phyloP scores from a whole-genome alignment of 2,329 filamentous ascomycete species.

The Helotiales sp. region DNA sequence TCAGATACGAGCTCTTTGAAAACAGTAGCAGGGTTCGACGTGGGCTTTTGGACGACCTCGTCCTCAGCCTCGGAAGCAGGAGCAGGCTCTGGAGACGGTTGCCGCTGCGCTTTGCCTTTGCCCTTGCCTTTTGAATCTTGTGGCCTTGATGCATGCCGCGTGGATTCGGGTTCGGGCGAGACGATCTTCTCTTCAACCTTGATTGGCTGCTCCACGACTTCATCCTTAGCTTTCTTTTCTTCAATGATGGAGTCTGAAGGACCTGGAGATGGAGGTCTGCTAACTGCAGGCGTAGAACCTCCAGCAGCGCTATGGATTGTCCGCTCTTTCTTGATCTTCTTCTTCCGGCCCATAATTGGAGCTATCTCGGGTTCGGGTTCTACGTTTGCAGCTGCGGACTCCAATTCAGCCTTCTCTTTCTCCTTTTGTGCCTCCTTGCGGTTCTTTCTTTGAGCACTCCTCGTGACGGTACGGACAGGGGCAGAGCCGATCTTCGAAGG shows the following conservation, averaged over 20 bases:
- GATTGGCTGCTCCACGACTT: slow-evolving; percentile 6
- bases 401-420: slow-evolving; percentile 56
- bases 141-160: slow-evolving; percentile 16
- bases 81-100: slow-evolving; percentile 20
- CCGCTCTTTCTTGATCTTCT: slow-evolving; percentile 81
- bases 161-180: slow-evolving; percentile 18
- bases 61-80: slow-evolving; percentile 27
- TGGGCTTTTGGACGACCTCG: slow-evolving; percentile 31
- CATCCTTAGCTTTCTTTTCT: slow-evolving; percentile 6
- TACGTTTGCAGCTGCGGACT: slow-evolving; percentile 47
- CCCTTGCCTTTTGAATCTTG: slow-evolving; percentile 24
- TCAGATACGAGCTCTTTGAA: slow-evolving; percentile 40
- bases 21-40: slow-evolving; percentile 35
- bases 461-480: slow-evolving; percentile 68
- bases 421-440: slow-evolving; percentile 67
- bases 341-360: slow-evolving; percentile 77
- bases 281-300: slow-evolving; percentile 30
- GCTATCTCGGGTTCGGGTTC: slow-evolving; percentile 53
- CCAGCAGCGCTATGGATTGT: slow-evolving; percentile 33
- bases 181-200: slow-evolving; percentile 11
- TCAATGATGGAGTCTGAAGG: slow-evolving; percentile 12
- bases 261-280: slow-evolving; percentile 29
- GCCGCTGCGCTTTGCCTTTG: slow-evolving; percentile 28
- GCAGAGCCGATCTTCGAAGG: slow-evolving; percentile 66
- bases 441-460: slow-evolving; percentile 77